Conservation (phyloP, 345 rosid genomes). For the Brassica juncea region DNA sequence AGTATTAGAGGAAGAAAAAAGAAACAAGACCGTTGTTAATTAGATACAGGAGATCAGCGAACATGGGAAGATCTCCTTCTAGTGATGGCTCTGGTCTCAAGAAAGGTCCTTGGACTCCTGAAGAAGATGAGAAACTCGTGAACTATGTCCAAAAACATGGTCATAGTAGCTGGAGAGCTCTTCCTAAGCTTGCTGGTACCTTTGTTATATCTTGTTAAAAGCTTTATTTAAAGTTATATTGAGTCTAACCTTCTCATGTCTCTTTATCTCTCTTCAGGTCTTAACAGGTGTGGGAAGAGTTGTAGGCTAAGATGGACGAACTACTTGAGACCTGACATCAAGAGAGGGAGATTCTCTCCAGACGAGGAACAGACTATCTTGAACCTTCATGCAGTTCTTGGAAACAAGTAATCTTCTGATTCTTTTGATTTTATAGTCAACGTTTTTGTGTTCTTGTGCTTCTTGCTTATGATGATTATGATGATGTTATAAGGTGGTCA, state of each 20-base stretch:
- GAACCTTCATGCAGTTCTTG: slow-evolving; percentile 75
- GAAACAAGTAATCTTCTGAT: slow-evolving; percentile 62
- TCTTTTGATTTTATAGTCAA: slow-evolving; percentile 12
- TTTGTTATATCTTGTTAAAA: background rate
- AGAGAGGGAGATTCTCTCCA: slow-evolving; percentile 74
- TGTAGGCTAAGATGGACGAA: slow-evolving; percentile 88
- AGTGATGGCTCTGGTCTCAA: slow-evolving; percentile 72
- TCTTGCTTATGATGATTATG: background rate
- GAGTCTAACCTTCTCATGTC: slow-evolving; percentile 9
- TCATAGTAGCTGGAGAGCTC: slow-evolving; percentile 95
- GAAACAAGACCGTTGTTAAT: slow-evolving; percentile 25
- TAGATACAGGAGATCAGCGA: slow-evolving; percentile 18
- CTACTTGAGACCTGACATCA: slow-evolving; percentile 83
- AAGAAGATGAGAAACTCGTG: slow-evolving; percentile 74
- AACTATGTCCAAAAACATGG: slow-evolving; percentile 66
- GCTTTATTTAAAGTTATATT: background rate
- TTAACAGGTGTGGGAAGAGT: slow-evolving; percentile 85
- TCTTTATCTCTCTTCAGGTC: slow-evolving; percentile 42
- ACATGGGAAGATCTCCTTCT: slow-evolving; percentile 68
- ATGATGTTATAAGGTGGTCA: slow-evolving; percentile 61
- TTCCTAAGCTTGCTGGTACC: slow-evolving; percentile 76
- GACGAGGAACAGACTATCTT: slow-evolving; percentile 84
- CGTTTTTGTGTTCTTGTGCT: slow-evolving; percentile 23
- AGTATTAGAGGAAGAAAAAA: slow-evolving; percentile 6
- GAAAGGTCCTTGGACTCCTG: slow-evolving; percentile 94